Conservation (phyloP, 805 yeast species). For the Cyberlindnera suaveolens region DNA sequence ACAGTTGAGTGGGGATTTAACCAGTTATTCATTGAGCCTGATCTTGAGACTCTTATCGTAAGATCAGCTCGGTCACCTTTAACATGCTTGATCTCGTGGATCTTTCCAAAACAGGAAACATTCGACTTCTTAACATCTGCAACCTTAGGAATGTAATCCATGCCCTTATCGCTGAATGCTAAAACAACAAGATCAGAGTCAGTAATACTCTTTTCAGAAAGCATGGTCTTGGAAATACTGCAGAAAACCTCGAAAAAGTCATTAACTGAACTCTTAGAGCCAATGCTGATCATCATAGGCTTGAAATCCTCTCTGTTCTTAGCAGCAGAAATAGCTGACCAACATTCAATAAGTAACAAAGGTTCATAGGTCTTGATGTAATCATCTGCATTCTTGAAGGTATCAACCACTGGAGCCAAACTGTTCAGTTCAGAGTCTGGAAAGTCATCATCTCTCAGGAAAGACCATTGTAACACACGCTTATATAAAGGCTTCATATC, state of each 20-base stretch:
- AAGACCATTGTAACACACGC: slow-evolving; percentile 73
- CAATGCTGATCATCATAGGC: slow-evolving; percentile 66
- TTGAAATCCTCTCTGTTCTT: slow-evolving; percentile 47
- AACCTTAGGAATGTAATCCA: slow-evolving; percentile 23
- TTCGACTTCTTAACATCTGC: slow-evolving; percentile 28
- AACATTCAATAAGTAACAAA: slow-evolving; percentile 77
- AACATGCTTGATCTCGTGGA: slow-evolving; percentile 63
- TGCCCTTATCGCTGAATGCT: slow-evolving; percentile 31
- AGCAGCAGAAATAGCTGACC: slow-evolving; percentile 82
- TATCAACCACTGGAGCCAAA: slow-evolving; percentile 38
- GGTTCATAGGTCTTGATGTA: slow-evolving; percentile 75
- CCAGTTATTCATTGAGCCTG: slow-evolving; percentile 38
- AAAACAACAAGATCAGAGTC: slow-evolving; percentile 76
- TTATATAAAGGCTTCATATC: slow-evolving; percentile 71
- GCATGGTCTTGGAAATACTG: slow-evolving; percentile 47
- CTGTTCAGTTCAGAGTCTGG: slow-evolving; percentile 47
- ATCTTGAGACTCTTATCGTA: slow-evolving; percentile 57
- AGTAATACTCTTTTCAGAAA: slow-evolving; percentile 47
- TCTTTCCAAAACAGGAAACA: slow-evolving; percentile 72
- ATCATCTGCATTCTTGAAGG: slow-evolving; percentile 52
- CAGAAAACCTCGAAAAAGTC: slow-evolving; percentile 85
- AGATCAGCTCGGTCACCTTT: slow-evolving; percentile 66
- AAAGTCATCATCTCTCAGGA: slow-evolving; percentile 43
- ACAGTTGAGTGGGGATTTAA: slow-evolving; percentile 60
- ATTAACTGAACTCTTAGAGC: slow-evolving; percentile 77